phyloP scores from a whole-genome alignment of 2,329 filamentous ascomycete genomes.

The Xenoacremonium recifei region DNA sequence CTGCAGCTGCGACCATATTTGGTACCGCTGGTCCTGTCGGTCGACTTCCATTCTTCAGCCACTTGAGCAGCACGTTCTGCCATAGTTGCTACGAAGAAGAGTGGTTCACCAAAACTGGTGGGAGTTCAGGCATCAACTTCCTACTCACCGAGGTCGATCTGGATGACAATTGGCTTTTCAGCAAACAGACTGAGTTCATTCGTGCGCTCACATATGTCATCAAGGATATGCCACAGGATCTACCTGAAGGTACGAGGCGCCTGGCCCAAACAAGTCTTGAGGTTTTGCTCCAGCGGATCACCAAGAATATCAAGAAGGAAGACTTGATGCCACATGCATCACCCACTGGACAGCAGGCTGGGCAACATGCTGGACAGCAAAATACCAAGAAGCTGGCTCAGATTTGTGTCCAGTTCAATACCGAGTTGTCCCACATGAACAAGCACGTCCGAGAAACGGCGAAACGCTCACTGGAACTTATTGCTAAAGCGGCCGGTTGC shows the following conservation, averaged over 20 bases:
- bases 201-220: constrained; percentile 94
- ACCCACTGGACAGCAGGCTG: constrained; percentile 41
- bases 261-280: constrained; percentile 83
- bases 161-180: constrained; percentile 77
- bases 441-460: constrained; percentile 88
- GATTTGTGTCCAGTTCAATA: constrained; percentile 81
- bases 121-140: constrained; percentile 85
- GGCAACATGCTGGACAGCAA: constrained; percentile 43
- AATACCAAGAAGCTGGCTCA: constrained; percentile 69
- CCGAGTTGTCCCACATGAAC: constrained; percentile 93
- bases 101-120: constrained; percentile 97
- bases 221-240: constrained; percentile 94
- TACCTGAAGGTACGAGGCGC: constrained; percentile 83
- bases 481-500: constrained; percentile 74
- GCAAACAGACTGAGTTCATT: constrained; percentile 83
- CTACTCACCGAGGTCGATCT: constrained; percentile 82
- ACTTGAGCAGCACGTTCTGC: constrained; percentile 80
- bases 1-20: constrained; percentile 75
- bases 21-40: constrained; percentile 68
- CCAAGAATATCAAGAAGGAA: constrained; percentile 75
- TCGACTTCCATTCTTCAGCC: constrained; percentile 78
- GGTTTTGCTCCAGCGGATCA: constrained; percentile 74
- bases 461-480: constrained; percentile 74
- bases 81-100: constrained; percentile 97
- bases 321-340: constrained; percentile 50